A percentile compares a stretch with the other conserved stretches of the same genome.
Evolutionary conservation across 768 basidiomycete genomes (phyloP).

Genomic region (Boletus subparvulus): DNA sequence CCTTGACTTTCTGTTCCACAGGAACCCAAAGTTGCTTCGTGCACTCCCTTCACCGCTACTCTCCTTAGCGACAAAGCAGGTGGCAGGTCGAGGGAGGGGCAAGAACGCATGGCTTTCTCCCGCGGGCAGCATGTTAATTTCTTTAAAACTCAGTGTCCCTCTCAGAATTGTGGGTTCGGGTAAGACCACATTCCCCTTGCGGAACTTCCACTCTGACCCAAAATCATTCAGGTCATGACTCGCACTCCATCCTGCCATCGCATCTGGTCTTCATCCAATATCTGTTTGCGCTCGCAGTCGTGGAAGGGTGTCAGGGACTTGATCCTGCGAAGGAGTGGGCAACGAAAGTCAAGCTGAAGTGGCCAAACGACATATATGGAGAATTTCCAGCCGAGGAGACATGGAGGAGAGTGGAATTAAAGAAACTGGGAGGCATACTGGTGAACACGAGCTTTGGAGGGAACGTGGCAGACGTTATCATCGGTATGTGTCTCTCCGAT

Average conservation of each 20-base stretch:
- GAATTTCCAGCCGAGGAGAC: slow-evolving; percentile 44
- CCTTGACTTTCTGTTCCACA: slow-evolving; percentile 28
- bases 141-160: slow-evolving; percentile 24
- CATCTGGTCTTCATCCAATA: slow-evolving; percentile 94
- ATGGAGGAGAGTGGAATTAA: slow-evolving; percentile 39
- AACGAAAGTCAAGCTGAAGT: slow-evolving; percentile 75
- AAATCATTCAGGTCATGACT: neutral
- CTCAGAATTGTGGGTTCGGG: slow-evolving; percentile 14
- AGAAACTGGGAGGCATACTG: slow-evolving; percentile 89
- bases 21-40: slow-evolving; percentile 73
- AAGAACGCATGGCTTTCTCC: slow-evolving; percentile 93
- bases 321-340: slow-evolving; percentile 50
- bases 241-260: slow-evolving; percentile 31
- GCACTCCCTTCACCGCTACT: slow-evolving; percentile 72
- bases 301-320: slow-evolving; percentile 67
- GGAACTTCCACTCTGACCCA: neutral
- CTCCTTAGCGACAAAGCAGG: slow-evolving; percentile 84
- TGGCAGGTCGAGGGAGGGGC: slow-evolving; percentile 86
- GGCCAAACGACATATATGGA: slow-evolving; percentile 96
- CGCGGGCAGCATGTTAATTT: slow-evolving; percentile 79
- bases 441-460: slow-evolving; percentile 85
- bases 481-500: slow-evolving; percentile 55
- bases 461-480: slow-evolving; percentile 70
- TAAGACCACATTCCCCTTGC: neutral
- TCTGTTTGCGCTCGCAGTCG: slow-evolving; percentile 85